phyloP scores from a whole-genome alignment of 1,284 basidiomycete species.

The Rhizoctonia solani region DNA sequence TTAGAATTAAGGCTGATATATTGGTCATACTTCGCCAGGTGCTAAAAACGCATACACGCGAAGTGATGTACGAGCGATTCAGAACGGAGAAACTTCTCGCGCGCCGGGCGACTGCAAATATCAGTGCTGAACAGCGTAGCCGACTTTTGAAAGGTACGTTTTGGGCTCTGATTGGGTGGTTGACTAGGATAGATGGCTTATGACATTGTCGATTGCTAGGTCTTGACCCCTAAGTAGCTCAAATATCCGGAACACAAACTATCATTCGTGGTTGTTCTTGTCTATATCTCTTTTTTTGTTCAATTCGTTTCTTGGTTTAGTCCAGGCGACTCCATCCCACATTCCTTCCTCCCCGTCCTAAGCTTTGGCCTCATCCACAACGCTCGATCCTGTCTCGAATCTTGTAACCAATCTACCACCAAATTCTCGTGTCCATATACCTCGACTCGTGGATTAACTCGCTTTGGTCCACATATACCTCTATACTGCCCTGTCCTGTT shows the following conservation, averaged over 20 bases:
- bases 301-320: neutral
- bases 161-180: too few relatives aligned
- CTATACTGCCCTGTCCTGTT: neutral
- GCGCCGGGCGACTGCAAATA: conserved; percentile 73
- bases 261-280: neutral
- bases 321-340: neutral
- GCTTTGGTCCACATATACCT: neutral
- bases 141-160: conserved; percentile 29
- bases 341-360: neutral
- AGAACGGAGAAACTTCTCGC: conserved; percentile 83
- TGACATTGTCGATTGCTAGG: neutral
- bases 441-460: too few relatives aligned
- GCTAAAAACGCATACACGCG: conserved; percentile 75
- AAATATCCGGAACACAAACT: neutral
- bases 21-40: conserved; percentile 52
- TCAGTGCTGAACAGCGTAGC: conserved; percentile 46
- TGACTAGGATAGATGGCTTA: too few relatives aligned
- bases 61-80: conserved; percentile 82
- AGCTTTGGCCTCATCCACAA: neutral
- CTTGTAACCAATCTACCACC: neutral
- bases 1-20: neutral
- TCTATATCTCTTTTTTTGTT: neutral
- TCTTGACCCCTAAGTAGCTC: conserved; percentile 5
- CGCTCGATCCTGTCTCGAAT: neutral
- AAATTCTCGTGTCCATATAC: too few relatives aligned